phyloP scores from a whole-genome alignment of 306 rosid species.

The Medicago ruthenica region DNA sequence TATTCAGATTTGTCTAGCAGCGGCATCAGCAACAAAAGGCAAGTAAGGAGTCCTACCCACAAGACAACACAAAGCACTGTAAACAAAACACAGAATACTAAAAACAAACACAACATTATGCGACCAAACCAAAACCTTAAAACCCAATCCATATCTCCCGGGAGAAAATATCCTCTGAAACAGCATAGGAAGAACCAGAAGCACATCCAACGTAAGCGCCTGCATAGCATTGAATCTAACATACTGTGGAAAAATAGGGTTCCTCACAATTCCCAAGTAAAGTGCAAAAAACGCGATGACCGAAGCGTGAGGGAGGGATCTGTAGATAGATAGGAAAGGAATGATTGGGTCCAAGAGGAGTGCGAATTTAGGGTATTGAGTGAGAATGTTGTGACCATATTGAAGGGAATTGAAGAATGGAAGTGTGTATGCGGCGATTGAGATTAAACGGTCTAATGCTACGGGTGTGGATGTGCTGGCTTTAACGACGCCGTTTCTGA shows the following conservation, averaged over 20 bases:
- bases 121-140: slow-evolving; percentile 59
- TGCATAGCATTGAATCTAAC: slow-evolving; percentile 90
- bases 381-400: slow-evolving; percentile 71
- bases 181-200: slow-evolving; percentile 73
- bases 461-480: slow-evolving; percentile 64
- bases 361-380: slow-evolving; percentile 65
- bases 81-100: slow-evolving; percentile 64
- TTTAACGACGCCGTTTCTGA: slow-evolving; percentile 22
- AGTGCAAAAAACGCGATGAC: slow-evolving; percentile 92
- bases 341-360: slow-evolving; percentile 73
- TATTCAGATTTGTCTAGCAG: slow-evolving; percentile 69
- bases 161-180: slow-evolving; percentile 73
- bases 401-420: slow-evolving; percentile 95
- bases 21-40: slow-evolving; percentile 94
- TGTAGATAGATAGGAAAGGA: slow-evolving; percentile 67
- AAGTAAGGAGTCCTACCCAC: slow-evolving; percentile 76
- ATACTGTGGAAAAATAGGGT: slow-evolving; percentile 66
- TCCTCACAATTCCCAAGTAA: slow-evolving; percentile 81
- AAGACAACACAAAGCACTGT: slow-evolving; percentile 58
- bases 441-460: slow-evolving; percentile 76
- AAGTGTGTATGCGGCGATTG: slow-evolving; percentile 77
- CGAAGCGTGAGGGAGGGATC: slow-evolving; percentile 85
- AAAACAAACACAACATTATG: slow-evolving; percentile 64
- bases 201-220: slow-evolving; percentile 82
- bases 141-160: slow-evolving; percentile 64